These are phyloP conservation scores for Dianthus caryophyllus DNA, from an alignment of 148 eudicot genomes.

Conservation along the genomic window DNA sequence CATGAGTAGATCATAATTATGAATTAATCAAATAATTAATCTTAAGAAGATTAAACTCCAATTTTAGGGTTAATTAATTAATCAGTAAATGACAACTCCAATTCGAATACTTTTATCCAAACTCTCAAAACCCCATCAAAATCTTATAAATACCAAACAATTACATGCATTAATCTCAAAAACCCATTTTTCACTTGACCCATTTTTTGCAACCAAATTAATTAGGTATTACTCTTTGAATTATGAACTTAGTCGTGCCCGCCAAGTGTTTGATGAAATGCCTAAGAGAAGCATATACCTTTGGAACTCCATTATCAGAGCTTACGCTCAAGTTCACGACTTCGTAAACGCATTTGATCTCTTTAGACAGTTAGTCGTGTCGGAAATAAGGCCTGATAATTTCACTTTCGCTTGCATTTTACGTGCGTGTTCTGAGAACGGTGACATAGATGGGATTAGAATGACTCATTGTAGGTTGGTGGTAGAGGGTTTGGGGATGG, in stretches of 20 bases:
- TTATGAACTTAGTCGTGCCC: conserved; percentile 51
- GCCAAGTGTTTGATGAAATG: conserved; percentile 62
- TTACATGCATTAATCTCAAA: conserved; percentile 56
- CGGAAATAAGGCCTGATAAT: conserved; percentile 58
- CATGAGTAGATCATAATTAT: too few relatives aligned
- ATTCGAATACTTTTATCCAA: conserved; percentile 42
- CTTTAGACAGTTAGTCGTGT: conserved; percentile 41
- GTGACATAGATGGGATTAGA: conserved; percentile 35
- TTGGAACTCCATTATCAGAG: conserved; percentile 82
- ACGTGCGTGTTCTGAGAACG: conserved; percentile 50
- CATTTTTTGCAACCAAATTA: conserved; percentile 68
- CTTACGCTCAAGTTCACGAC: conserved; percentile 49
- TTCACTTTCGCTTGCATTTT: conserved; percentile 76
- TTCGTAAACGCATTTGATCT: conserved; percentile 42
- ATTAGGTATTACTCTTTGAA: conserved; percentile 54
- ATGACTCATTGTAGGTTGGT: conserved; percentile 48
- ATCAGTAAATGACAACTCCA: conserved; percentile 40
- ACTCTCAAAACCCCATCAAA: conserved; percentile 44
- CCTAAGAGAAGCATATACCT: conserved; percentile 57
- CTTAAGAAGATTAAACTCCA: too few relatives aligned
- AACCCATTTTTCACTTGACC: conserved; percentile 62
- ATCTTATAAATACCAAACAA: conserved; percentile 50
- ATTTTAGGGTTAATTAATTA: too few relatives aligned
- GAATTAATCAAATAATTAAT: too few relatives aligned
- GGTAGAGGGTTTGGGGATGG: conserved; percentile 49